Evolutionary conservation across 2,329 filamentous ascomycete species (phyloP), one percentile per base, ranked within the genome.

Genomic region (Nannizziopsis arthrosporioides): DNA sequence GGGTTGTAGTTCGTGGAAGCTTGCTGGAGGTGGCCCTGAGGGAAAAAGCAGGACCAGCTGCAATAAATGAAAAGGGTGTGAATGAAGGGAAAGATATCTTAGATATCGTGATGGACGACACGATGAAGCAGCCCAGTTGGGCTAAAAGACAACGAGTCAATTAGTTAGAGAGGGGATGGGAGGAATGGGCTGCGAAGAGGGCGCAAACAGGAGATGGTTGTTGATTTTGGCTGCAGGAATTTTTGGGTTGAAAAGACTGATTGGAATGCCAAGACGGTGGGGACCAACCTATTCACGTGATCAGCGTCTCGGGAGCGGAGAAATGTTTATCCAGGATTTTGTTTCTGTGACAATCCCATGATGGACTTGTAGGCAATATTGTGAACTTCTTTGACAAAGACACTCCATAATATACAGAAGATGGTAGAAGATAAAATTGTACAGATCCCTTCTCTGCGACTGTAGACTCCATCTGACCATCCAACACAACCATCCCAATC

Each of bases 1-100:
- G 22, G 35, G 43, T 27, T 30, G 48, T 12, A 42, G 40, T 30
- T 27, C 15, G 40, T 18, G 46, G 43, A 42, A 44, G n/a, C 15
- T 35, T 46, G 44, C 17, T 27, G 31, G 19, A 40, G 44, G 41
- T 40, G 42, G 27, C 5, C 39, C 42, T 48, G 38, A 47, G 61
- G 63, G 66, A 59, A 73, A 77, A 72, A 56, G 75, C 76, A 81
- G 77, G 73, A 69, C 78, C 75, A 69, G 77, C 77, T 79, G 77
- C 77, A 67, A 68, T 59, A 57, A 67, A 63, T 60, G 63, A 63
- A 69, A 74, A 52, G 27, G 43, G 50, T 27, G 48, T 47, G 31
- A 53, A 42, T 55, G 51, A 54, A 55, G 66, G 70, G 70, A 72
- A 69, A 60, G 63, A 65, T 22, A 48, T 42, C 10, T 50, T 41